Evolutionary conservation across 352 stramenopile species (phyloP), one percentile per base, ranked within the genome.

Genomic region (Phytophthora brassicae): DNA sequence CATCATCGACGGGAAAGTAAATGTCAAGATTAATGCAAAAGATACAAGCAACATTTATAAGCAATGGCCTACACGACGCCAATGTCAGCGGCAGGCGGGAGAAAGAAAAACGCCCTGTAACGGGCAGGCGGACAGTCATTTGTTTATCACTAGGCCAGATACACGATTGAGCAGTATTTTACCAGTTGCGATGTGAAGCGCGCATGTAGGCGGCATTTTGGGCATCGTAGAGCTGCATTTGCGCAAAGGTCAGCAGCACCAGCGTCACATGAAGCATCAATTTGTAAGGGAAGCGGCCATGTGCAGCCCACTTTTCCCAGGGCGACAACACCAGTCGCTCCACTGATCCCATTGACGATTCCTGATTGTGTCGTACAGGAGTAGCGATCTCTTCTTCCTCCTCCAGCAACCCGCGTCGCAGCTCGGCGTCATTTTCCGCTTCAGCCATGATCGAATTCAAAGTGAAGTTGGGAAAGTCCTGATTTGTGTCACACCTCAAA

Each of bases 171-270:
- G 7, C n/a, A n/a, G n/a, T n/a, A 24, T 53, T 45, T 23, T 19
- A 92, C 86, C 86, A 95, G 61, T 95, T 95, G 46, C 85, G 71
- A 28, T 94, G 74, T 16, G 84, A 90, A 0, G 86, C 84, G 23
- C 84, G 86, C 75, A 95, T 87, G 62, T 95, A 95, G 14, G 83
- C 74, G 9, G 84, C 80, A 56, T 94, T 95, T 64, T 93, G 84
- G 9, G 73, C 80, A 60, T 89, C 83, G 59, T 85, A 92, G 23
- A 94, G 63, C 54, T 75, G 62, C 78, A 95, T 90, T 52, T 94
- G 86, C 20, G 72, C 42, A 38, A 81, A 77, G 36, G 83, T 89
- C 67, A 93, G 81, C 54, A 74, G 39, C 47, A 97, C 28, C 13
- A 97, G 79, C n/a, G 77, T 38, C 33, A 86, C 56, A 46, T 97